phyloP scores from a whole-genome alignment of 2,329 filamentous ascomycete species.

The Microdochium trichocladiopsis region DNA sequence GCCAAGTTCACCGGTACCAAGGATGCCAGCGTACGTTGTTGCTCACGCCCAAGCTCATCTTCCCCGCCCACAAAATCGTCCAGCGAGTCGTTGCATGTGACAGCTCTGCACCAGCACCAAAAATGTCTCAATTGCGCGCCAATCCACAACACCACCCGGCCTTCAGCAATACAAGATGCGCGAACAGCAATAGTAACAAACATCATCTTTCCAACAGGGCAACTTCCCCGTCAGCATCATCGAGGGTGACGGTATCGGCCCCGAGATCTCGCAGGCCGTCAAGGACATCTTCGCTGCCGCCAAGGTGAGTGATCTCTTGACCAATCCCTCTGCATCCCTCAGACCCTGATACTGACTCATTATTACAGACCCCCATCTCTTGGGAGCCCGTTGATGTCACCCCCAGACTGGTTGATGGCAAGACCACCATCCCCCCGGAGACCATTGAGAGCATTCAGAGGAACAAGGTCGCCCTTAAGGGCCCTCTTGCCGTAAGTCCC shows the following conservation, averaged over 20 bases:
- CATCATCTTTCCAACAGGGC: slow-evolving; percentile 48
- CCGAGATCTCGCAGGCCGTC: slow-evolving; percentile 94
- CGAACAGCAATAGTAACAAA: slow-evolving; percentile 15
- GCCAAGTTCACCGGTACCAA: slow-evolving; percentile 92
- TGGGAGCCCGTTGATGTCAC: slow-evolving; percentile 98
- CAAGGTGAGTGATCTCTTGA: slow-evolving; percentile 53
- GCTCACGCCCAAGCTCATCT: slow-evolving; percentile 5
- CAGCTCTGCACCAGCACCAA: background rate
- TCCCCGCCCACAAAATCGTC: background rate
- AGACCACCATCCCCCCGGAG: slow-evolving; percentile 86
- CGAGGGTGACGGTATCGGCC: slow-evolving; percentile 97
- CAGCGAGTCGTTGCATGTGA: background rate
- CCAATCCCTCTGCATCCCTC: background rate
- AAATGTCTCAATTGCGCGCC: slow-evolving; percentile 12
- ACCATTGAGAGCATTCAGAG: slow-evolving; percentile 89
- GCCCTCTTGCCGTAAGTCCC: slow-evolving; percentile 77
- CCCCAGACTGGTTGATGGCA: slow-evolving; percentile 87
- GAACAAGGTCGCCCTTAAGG: slow-evolving; percentile 98
- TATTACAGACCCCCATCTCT: slow-evolving; percentile 70
- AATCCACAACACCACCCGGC: slow-evolving; percentile 6
- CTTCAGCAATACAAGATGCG: slow-evolving; percentile 5
- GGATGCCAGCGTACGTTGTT: slow-evolving; percentile 68
- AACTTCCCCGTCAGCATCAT: slow-evolving; percentile 96
- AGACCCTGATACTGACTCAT: slow-evolving; percentile 19
- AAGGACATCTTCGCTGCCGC: slow-evolving; percentile 98